phyloP scores from a whole-genome alignment of 2,329 filamentous ascomycete genomes.

The Ophiostoma perfectum region DNA sequence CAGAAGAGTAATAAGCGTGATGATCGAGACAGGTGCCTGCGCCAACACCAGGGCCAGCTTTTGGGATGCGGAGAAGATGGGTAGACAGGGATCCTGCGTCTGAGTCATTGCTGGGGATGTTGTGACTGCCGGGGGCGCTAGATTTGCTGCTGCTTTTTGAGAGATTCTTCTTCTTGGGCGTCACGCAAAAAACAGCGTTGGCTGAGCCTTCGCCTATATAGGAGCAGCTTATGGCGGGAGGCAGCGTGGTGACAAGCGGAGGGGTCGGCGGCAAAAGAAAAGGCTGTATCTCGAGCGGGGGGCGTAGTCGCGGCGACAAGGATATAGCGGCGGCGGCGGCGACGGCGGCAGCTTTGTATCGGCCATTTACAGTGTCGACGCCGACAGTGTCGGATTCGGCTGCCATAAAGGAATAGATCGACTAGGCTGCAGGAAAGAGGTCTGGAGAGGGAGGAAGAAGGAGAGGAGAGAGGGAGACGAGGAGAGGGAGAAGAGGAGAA shows the following conservation, averaged over 20 bases:
- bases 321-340: not conserved
- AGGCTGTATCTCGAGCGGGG: not conserved
- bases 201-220: slow-evolving; percentile 64
- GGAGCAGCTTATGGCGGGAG: slow-evolving; percentile 31
- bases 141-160: not conserved
- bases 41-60: slow-evolving; percentile 47
- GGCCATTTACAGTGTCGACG: slow-evolving; percentile 19
- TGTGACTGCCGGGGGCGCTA: not conserved
- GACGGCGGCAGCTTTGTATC: not conserved
- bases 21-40: slow-evolving; percentile 35
- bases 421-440: not conserved
- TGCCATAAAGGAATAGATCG: slow-evolving; percentile 18
- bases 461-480: not conserved
- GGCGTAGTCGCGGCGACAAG: not conserved
- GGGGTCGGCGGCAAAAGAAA: slow-evolving; percentile 13
- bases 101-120: slow-evolving; percentile 5
- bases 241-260: slow-evolving; percentile 22
- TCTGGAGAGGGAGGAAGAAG: not conserved
- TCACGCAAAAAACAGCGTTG: slow-evolving; percentile 60
- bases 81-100: slow-evolving; percentile 18
- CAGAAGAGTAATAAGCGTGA: slow-evolving; percentile 46
- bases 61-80: slow-evolving; percentile 32
- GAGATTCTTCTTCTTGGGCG: not conserved
- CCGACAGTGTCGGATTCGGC: slow-evolving; percentile 19
- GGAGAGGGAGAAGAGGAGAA: not conserved